Base-by-base conservation (phyloP, 225 moss, liverwort and hornwort genomes). In the Pseudisothecium myosuroides region DNA sequence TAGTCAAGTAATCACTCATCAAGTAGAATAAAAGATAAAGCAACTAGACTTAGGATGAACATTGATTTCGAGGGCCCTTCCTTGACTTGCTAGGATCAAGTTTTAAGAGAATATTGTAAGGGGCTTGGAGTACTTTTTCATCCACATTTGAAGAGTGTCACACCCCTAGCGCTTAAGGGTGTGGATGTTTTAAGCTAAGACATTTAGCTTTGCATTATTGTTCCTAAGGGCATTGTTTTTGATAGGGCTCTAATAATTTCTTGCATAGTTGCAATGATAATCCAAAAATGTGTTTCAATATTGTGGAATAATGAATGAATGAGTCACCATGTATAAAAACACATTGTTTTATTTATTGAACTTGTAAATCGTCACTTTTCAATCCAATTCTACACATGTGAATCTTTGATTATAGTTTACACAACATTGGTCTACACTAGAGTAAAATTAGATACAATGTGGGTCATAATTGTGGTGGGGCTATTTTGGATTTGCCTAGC, bases 291-390 rank as follows among this genome's bases (percentile, higher is more conserved):
- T 54, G 24, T 36, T 2, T 32, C 12, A 37, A 24, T 52, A 10
- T 78, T 56, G 26, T 56, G 17, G 26, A 79, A 27, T 26, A 56
- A 11, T 78, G 9, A 26, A 56, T n/a, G 56, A 79, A n/a, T 26
- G 37, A 17, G 7, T 24, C 0, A 1, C 22, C 5, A 16, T 77
- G 4, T 10, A 6, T 10, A 15, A 13, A 55, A 16, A 2, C 4
- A 17, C 17, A 56, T 79, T 9, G 27, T 27, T 79, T 11, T n/a
- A 4, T n/a, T 78, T 17, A 27, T 0, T 27, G 11, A 58, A 17
- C 16, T 78, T 1, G 1, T 4, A 56, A 24, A 54, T 58, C 7
- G 0, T 79, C 17, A 58, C 7, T 39, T 79, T 56, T 11, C n/a
- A 58, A 27, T 78, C 14, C 12, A 54, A 56, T n/a, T 20, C 24